Conservation (phyloP, 2,329 filamentous ascomycete genomes). For the Sarocladium strictum region DNA sequence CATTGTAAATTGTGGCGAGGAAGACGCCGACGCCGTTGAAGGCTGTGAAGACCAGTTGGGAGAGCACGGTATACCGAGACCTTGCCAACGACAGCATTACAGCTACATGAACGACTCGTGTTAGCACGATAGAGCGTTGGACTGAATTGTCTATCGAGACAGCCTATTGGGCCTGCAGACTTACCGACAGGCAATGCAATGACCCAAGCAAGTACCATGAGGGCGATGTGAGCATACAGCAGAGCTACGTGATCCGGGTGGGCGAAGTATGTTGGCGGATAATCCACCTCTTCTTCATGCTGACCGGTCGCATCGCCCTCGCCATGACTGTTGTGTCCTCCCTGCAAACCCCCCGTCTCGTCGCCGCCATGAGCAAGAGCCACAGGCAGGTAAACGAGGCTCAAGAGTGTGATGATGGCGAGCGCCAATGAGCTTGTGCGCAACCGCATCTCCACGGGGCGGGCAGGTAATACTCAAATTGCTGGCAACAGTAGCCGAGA, state of each 20-base stretch:
- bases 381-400: background rate
- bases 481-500: too few species aligned
- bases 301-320: conserved; percentile 10
- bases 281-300: conserved; percentile 20
- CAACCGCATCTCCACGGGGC: background rate
- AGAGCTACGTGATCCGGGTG: conserved; percentile 44
- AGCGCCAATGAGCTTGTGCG: background rate
- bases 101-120: conserved; percentile 38
- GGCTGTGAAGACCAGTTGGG: conserved; percentile 63
- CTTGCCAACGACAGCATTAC: conserved; percentile 81
- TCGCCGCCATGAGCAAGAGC: conserved; percentile 10
- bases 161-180: too few species aligned
- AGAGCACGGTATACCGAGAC: conserved; percentile 65
- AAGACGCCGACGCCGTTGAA: conserved; percentile 60
- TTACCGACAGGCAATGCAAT: conserved; percentile 67
- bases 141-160: background rate
- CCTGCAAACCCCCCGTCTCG: background rate
- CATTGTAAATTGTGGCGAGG: conserved; percentile 67
- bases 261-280: conserved; percentile 53
- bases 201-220: conserved; percentile 69
- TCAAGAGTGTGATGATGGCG: background rate
- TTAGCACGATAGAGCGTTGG: background rate
- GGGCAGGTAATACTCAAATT: too few species aligned
- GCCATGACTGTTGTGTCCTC: conserved; percentile 8
- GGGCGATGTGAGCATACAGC: conserved; percentile 63